Evolutionary conservation across 768 basidiomycete genomes (phyloP).

Genomic region (Leccinum fibrillosum): DNA sequence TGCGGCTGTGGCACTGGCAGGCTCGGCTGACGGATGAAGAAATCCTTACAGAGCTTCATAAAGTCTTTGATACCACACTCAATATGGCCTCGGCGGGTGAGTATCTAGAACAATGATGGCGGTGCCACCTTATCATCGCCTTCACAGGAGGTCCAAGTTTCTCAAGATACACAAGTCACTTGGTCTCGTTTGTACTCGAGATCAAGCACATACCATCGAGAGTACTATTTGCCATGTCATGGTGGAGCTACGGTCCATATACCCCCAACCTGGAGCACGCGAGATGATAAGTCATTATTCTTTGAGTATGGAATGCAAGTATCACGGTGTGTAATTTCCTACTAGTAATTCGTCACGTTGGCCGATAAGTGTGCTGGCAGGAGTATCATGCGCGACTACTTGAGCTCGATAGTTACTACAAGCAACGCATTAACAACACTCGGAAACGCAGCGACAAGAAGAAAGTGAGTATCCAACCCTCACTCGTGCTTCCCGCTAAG

Average conservation of each 20-base stretch:
- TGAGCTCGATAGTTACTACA: not conserved
- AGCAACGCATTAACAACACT: not conserved
- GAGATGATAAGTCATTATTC: constrained; percentile 3
- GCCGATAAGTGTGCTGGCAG: not conserved
- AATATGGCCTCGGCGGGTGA: not conserved
- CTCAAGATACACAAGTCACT: not conserved
- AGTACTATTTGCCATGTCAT: not conserved
- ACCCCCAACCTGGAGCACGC: not conserved
- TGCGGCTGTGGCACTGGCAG: not conserved
- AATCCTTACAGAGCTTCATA: not conserved
- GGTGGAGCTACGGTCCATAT: not conserved
- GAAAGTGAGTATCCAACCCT: not conserved
- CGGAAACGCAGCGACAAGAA: not conserved
- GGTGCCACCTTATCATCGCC: not conserved
- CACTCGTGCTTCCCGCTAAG: not conserved
- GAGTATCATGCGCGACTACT: not conserved
- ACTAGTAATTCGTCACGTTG: not conserved
- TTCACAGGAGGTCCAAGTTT: not conserved
- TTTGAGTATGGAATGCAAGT: not conserved
- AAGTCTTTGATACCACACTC: not conserved
- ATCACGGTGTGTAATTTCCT: not conserved
- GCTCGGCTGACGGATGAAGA: not conserved
- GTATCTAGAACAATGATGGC: not conserved
- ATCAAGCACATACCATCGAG: not conserved
- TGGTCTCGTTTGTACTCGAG: not conserved